A percentile compares a stretch with the other conserved stretches of the same genome.
phyloP scores from a whole-genome alignment of 2,329 filamentous ascomycete species.

The Xylaria sp. region DNA sequence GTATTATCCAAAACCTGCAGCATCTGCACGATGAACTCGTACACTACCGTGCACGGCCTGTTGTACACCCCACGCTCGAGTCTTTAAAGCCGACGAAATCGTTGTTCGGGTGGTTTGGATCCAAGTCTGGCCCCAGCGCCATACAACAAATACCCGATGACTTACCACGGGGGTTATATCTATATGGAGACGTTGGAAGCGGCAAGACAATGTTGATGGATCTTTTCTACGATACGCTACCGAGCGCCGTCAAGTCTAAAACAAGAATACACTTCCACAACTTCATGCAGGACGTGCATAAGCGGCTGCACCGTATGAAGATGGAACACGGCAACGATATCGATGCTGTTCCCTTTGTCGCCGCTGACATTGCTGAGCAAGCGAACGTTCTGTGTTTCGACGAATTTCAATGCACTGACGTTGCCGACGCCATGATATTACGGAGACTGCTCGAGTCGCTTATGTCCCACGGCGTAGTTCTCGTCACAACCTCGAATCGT shows the following conservation, averaged over 20 bases:
- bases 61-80: conserved; percentile 78
- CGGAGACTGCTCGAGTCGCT: conserved; percentile 83
- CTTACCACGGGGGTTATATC: conserved; percentile 87
- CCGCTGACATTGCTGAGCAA: conserved; percentile 87
- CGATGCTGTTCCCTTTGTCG: conserved; percentile 89
- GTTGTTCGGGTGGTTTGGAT: conserved; percentile 66
- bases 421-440: conserved; percentile 98
- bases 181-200: conserved; percentile 95
- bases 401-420: conserved; percentile 98
- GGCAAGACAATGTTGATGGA: conserved; percentile 99
- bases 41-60: conserved; percentile 73
- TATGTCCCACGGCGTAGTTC: conserved; percentile 95
- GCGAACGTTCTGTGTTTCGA: conserved; percentile 94
- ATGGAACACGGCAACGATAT: conserved; percentile 87
- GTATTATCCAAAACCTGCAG: conserved; percentile 87
- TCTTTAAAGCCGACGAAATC: conserved; percentile 65
- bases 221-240: conserved; percentile 92
- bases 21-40: conserved; percentile 84
- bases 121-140: conserved; percentile 46
- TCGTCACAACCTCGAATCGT: conserved; percentile 96
- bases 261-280: conserved; percentile 98
- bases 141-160: conserved; percentile 67
- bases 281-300: conserved; percentile 99
- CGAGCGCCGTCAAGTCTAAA: conserved; percentile 77
- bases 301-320: conserved; percentile 86